These are phyloP conservation scores for Pichia kluyveri DNA, from an alignment of 805 yeast species.

Conservation along the genomic window DNA sequence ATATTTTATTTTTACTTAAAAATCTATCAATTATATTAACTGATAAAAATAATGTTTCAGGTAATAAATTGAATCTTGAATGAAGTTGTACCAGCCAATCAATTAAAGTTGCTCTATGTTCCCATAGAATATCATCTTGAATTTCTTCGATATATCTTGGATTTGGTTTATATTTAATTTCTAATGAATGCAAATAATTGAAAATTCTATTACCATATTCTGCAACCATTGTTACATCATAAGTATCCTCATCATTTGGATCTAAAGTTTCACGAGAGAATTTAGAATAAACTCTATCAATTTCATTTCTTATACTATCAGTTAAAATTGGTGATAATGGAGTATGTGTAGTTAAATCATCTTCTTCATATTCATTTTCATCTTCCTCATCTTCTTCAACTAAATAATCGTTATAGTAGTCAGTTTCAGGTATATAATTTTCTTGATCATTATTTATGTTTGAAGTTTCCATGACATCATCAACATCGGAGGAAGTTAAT, in stretches of 20 bases:
- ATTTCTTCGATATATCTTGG: slow-evolving; percentile 60
- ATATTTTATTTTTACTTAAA: slow-evolving; percentile 60
- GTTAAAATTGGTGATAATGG: slow-evolving; percentile 57
- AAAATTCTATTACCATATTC: slow-evolving; percentile 88
- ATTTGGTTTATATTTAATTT: slow-evolving; percentile 61
- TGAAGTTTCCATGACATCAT: slow-evolving; percentile 4
- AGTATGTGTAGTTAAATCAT: slow-evolving; percentile 26
- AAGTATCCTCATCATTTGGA: slow-evolving; percentile 75
- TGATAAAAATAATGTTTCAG: slow-evolving; percentile 77
- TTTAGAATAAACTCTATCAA: slow-evolving; percentile 41
- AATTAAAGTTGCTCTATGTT: slow-evolving; percentile 72
- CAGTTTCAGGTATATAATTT: not conserved
- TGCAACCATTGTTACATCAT: slow-evolving; percentile 82
- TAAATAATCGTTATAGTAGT: slow-evolving; percentile 2
- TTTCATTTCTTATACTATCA: slow-evolving; percentile 37
- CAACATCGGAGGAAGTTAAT: not conserved
- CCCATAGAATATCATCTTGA: slow-evolving; percentile 69
- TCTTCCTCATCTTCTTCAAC: slow-evolving; percentile 13
- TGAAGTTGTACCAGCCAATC: slow-evolving; percentile 92
- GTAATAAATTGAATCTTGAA: slow-evolving; percentile 67
- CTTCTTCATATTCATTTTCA: slow-evolving; percentile 23
- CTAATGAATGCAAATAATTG: slow-evolving; percentile 65
- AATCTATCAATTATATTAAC: slow-evolving; percentile 83
- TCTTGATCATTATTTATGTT: slow-evolving; percentile 1
- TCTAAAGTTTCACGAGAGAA: slow-evolving; percentile 48